A percentile compares a stretch with the other conserved stretches of the same genome.
Evolutionary conservation across 2,329 filamentous ascomycete genomes (phyloP).

Genomic region (Magnaporthiopsis incrustans): DNA sequence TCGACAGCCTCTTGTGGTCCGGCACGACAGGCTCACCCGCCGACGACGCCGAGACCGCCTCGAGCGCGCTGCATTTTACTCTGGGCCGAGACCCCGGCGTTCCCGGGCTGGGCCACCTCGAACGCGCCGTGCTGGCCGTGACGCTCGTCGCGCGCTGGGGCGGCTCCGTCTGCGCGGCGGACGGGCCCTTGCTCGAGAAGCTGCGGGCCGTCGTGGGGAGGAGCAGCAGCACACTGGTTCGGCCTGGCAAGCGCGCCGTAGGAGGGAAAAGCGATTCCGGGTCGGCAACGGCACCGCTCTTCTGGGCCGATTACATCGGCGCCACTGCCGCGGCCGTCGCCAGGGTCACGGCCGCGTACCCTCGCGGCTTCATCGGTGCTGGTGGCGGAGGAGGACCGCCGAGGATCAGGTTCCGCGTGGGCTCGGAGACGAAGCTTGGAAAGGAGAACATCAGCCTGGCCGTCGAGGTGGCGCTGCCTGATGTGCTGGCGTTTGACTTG

Average conservation of each 20-base stretch:
- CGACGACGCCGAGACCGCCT: conserved; percentile 46
- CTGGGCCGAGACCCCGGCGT: conserved; percentile 59
- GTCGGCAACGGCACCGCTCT: too few relatives aligned
- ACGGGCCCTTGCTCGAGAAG: conserved; percentile 33
- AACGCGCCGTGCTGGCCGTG: conserved; percentile 63
- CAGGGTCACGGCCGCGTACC: conserved; percentile 32
- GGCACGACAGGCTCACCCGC: conserved; percentile 32
- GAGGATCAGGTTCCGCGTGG: neutral
- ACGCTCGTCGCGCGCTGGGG: conserved; percentile 69
- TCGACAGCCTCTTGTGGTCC: conserved; percentile 38
- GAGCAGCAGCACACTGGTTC: neutral
- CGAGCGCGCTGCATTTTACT: conserved; percentile 64
- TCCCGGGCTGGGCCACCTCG: conserved; percentile 67
- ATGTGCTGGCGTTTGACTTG: neutral
- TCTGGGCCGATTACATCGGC: conserved; percentile 48
- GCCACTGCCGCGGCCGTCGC: conserved; percentile 36
- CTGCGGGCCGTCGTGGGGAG: conserved; percentile 34
- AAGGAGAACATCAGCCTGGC: neutral
- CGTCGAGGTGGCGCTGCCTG: neutral
- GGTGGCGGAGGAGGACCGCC: neutral
- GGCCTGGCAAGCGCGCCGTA: too few relatives aligned
- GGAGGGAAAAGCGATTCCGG: too few relatives aligned
- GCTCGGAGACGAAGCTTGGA: conserved; percentile 1
- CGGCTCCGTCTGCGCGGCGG: conserved; percentile 44
- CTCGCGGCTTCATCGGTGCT: conserved; percentile 19